Evolutionary conservation across 805 yeast species (phyloP).

Genomic region (Cyberlindnera amylophila): DNA sequence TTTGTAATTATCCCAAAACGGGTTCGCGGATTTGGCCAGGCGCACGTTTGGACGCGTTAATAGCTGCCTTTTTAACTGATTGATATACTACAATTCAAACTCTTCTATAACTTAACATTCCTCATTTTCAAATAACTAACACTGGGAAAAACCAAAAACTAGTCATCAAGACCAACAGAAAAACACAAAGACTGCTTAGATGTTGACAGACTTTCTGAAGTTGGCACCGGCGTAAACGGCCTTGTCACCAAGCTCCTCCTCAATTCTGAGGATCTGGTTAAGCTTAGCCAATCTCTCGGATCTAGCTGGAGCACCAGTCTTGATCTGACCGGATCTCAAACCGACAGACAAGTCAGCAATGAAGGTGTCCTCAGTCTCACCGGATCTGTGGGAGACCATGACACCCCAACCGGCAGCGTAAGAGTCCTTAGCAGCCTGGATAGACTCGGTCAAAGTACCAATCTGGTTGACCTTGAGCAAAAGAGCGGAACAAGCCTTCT

Average conservation of each 20-base stretch:
- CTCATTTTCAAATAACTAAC: background rate
- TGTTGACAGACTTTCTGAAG: constrained; percentile 56
- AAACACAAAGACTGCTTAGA: constrained; percentile 21
- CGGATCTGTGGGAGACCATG: constrained; percentile 99
- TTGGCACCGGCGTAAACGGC: constrained; percentile 92
- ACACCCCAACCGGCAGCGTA: constrained; percentile 98
- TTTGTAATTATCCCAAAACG: too few species aligned
- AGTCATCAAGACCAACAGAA: too few species aligned
- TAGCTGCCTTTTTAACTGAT: too few species aligned
- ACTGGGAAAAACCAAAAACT: too few species aligned
- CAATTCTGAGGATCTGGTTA: constrained; percentile 97
- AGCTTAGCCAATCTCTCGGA: constrained; percentile 99
- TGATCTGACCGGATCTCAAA: constrained; percentile 97
- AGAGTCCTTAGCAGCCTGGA: constrained; percentile 94
- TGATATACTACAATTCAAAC: too few species aligned
- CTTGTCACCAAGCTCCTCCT: constrained; percentile 97
- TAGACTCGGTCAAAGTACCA: constrained; percentile 94
- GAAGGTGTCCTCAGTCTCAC: constrained; percentile 98
- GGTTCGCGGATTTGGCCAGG: too few species aligned
- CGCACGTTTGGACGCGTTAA: too few species aligned
- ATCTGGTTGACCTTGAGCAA: constrained; percentile 98
- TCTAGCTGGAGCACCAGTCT: constrained; percentile 99
- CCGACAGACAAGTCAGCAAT: constrained; percentile 98
- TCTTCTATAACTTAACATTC: too few species aligned
- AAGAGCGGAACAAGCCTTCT: constrained; percentile 92